A percentile compares a stretch with the other conserved stretches of the same genome.
These are phyloP conservation scores for Coriolopsis trogii DNA, from an alignment of 1,284 basidiomycete species.

Conservation along the genomic window DNA sequence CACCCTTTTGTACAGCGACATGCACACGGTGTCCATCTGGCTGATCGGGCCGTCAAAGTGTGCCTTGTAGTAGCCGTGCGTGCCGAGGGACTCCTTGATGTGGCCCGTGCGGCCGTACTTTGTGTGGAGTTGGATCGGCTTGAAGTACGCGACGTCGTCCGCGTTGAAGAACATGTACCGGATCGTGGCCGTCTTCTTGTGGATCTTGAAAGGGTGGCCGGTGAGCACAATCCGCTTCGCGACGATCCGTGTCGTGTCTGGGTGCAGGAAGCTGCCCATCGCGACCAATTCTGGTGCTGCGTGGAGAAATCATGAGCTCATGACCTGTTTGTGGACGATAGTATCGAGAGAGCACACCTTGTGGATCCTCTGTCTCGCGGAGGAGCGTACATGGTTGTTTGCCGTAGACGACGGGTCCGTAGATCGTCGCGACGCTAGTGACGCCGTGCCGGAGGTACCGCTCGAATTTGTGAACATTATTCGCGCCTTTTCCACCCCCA, in stretches of 20 bases:
- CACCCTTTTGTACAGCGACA: slow-evolving; percentile 90
- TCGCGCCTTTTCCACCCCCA: slow-evolving; percentile 87
- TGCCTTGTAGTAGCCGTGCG: slow-evolving; percentile 98
- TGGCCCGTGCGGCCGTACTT: slow-evolving; percentile 94
- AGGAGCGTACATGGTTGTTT: slow-evolving; percentile 80
- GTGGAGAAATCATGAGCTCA: neutral
- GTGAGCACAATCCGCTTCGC: slow-evolving; percentile 94
- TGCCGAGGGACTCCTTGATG: slow-evolving; percentile 92
- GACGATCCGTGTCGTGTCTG: slow-evolving; percentile 91
- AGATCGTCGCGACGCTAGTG: slow-evolving; percentile 85
- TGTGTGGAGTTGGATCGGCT: slow-evolving; percentile 91
- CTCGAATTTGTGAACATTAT: slow-evolving; percentile 98
- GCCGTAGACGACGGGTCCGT: slow-evolving; percentile 90
- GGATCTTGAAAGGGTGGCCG: slow-evolving; percentile 96
- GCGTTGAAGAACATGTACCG: slow-evolving; percentile 99
- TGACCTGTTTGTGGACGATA: neutral
- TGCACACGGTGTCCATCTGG: slow-evolving; percentile 95
- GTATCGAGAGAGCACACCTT: slow-evolving; percentile 51
- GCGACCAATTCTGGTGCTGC: slow-evolving; percentile 86
- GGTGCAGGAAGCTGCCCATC: slow-evolving; percentile 85
- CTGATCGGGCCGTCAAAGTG: slow-evolving; percentile 94
- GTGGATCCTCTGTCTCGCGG: slow-evolving; percentile 62
- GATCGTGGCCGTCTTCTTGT: slow-evolving; percentile 97
- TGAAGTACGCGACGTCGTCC: slow-evolving; percentile 93
- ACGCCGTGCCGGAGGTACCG: slow-evolving; percentile 86